Evolutionary conservation across 2,329 filamentous ascomycete species (phyloP), one percentile per base, ranked within the genome.

Genomic region (Cadophora gregata): DNA sequence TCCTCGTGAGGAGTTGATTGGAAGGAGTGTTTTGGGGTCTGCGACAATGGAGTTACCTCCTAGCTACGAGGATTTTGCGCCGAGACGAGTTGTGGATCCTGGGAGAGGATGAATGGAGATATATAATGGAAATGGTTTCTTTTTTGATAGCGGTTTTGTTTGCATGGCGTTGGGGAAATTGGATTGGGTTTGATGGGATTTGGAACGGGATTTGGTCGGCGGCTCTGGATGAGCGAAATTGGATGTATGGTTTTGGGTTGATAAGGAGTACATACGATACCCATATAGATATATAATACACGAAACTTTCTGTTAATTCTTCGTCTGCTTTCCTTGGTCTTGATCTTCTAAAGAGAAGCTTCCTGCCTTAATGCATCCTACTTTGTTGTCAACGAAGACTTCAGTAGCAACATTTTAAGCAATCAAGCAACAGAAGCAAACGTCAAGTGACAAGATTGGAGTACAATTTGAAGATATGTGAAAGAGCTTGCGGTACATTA

Each of bases 21-120:
- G 71, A 14, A 73, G 74, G 56, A 75, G 72, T 62, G 71, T 75
- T 16, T 62, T 75, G 58, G 50, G 56, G 14, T 31, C 61, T 24
- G 45, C 51, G 33, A 36, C 27, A 19, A 45, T 60, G 8, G 75
- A 74, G 8, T 31, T 74, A 7, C 75, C 75, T 29, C 75, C 75
- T 9, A 72, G 69, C 31, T 77, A 77, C 50, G 74, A 76, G 31
- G 67, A 69, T 62, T 74, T 70, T 53, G 47, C 60, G 7, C 48
- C 62, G 33, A 64, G 59, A 24, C 61, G 38, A 25, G 42, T 51
- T 12, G 65, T 67, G 31, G 62, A 56, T 59, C 70, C 71, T 47
- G 67, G 67, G n/a, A 67, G 59, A n/a, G 38, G 47, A 6, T 62
- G 29, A 27, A 5, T 7, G 8, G 8, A 47, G 9, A 8, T 19